Conservation (phyloP, 805 yeast genomes). For the Ogataea saltuana region DNA sequence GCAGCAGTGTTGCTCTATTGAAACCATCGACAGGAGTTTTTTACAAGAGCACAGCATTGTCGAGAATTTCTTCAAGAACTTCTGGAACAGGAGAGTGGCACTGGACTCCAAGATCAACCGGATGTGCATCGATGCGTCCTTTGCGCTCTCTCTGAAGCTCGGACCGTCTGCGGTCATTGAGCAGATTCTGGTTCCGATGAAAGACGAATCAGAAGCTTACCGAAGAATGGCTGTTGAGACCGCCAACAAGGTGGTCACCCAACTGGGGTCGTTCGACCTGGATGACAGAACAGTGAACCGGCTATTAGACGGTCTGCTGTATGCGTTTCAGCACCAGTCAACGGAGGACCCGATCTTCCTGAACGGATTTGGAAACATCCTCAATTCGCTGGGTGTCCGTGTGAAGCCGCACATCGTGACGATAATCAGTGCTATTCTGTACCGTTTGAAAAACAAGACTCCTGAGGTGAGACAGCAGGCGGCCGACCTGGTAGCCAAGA, state of each 20-base stretch:
- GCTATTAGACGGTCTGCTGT: constrained; percentile 76
- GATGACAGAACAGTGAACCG: constrained; percentile 59
- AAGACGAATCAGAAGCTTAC: constrained; percentile 81
- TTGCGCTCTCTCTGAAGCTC: constrained; percentile 61
- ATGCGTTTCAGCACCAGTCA: constrained; percentile 79
- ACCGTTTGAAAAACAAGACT: constrained; percentile 68
- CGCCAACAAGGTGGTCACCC: constrained; percentile 52
- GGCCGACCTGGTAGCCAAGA: constrained; percentile 67
- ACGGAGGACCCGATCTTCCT: constrained; percentile 53
- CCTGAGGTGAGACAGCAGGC: constrained; percentile 81
- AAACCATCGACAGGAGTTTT: constrained; percentile 53
- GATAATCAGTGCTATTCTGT: constrained; percentile 69
- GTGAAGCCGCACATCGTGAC: constrained; percentile 71
- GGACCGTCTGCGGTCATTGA: constrained; percentile 66
- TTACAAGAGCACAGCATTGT: constrained; percentile 50
- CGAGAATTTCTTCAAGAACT: constrained; percentile 62
- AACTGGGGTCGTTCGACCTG: constrained; percentile 58
- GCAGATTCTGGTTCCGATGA: constrained; percentile 55
- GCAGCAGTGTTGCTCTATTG: constrained; percentile 63
- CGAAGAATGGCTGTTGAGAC: constrained; percentile 79
- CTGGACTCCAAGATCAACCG: constrained; percentile 57
- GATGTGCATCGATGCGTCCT: constrained; percentile 72
- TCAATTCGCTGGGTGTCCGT: constrained; percentile 61
- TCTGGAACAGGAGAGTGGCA: constrained; percentile 85
- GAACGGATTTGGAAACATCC: constrained; percentile 62